Conservation (phyloP, 148 eudicot genomes). For the Drosera capensis region DNA sequence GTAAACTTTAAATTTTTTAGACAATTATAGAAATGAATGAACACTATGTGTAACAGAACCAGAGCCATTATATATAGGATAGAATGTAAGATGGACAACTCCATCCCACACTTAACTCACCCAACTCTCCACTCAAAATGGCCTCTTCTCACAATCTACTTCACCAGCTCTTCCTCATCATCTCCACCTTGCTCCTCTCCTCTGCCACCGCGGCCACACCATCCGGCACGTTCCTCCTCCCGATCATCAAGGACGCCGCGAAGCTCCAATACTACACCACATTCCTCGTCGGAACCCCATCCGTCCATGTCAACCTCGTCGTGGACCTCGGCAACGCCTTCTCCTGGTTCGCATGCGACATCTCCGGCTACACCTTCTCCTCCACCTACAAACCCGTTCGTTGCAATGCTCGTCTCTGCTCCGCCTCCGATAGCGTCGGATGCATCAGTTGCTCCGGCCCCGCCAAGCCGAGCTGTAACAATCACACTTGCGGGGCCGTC, state of each 20-base stretch:
- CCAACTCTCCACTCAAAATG: too few species aligned
- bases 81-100: too few species aligned
- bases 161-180: not conserved
- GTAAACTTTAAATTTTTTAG: too few species aligned
- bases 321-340: constrained; percentile 8
- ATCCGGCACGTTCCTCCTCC: constrained; percentile 7
- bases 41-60: too few species aligned
- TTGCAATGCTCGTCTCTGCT: constrained; percentile 7
- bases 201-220: not conserved
- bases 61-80: too few species aligned
- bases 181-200: not conserved
- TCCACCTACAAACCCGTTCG: constrained; percentile 6
- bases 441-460: not conserved
- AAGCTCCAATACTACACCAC: constrained; percentile 18
- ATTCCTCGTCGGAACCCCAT: constrained; percentile 18
- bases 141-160: too few species aligned
- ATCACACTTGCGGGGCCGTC: constrained; percentile 2
- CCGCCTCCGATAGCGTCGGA: constrained; percentile 3
- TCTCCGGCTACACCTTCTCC: constrained; percentile 10
- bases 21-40: too few species aligned
- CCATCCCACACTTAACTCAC: too few species aligned
- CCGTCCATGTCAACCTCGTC: constrained; percentile 6
- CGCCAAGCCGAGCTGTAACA: constrained; percentile 2
- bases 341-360: constrained; percentile 17
- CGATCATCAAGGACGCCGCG: constrained; percentile 14